Percentiles rank a stretch among this genome's conserved stretches.
Evolutionary conservation across 371 early-diverging fungal genomes (phyloP).

Genomic region (Fennellomyces sp.): DNA sequence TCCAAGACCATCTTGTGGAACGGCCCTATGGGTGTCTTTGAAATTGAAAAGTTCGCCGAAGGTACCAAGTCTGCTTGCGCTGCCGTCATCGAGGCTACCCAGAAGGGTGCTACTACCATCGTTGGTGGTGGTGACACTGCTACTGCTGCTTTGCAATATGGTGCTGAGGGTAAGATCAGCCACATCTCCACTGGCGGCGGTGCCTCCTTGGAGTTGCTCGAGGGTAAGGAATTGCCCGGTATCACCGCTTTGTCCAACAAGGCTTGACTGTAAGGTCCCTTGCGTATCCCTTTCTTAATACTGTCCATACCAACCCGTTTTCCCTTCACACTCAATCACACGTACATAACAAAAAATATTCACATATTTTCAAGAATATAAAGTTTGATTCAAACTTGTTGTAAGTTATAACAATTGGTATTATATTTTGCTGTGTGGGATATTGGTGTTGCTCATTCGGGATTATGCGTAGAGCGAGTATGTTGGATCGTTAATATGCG

Average conservation of each 20-base stretch:
- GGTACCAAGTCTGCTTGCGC: constrained; percentile 91
- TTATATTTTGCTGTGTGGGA: no score
- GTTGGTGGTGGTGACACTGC: constrained; percentile 97
- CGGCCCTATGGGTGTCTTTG: constrained; percentile 98
- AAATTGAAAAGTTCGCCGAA: constrained; percentile 89
- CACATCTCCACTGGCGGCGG: constrained; percentile 99
- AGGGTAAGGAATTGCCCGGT: constrained; percentile 91
- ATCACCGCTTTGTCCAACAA: constrained; percentile 84
- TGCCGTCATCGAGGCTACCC: constrained; percentile 86
- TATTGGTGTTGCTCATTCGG: no score
- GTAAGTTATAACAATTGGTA: no score
- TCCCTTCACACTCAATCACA: no score
- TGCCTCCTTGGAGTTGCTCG: constrained; percentile 95
- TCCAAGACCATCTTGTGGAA: constrained; percentile 99
- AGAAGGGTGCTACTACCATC: constrained; percentile 73
- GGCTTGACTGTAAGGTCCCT: constrained; percentile 20
- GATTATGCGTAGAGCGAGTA: no score
- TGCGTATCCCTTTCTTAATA: no score
- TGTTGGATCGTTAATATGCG: no score
- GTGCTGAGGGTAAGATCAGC: constrained; percentile 83
- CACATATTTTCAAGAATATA: no score
- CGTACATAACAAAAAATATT: neutral
- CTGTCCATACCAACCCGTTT: no score
- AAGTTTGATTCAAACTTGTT: no score
- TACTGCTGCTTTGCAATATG: constrained; percentile 94